Evolutionary conservation across 495 filamentous ascomycete genomes (phyloP).

Genomic region (Hypoxylon rickii): DNA sequence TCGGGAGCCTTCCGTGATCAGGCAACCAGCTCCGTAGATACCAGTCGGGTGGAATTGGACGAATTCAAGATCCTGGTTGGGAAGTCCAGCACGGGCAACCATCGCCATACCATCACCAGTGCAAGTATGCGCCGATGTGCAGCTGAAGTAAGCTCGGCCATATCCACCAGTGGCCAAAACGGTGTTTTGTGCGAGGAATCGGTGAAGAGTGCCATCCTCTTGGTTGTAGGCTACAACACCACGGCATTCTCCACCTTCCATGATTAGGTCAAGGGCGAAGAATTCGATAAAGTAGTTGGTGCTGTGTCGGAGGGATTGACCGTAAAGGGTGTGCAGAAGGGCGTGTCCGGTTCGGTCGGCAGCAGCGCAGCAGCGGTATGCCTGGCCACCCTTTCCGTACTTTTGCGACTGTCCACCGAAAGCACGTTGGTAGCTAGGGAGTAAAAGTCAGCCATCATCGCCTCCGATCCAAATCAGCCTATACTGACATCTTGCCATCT

Average conservation of each 20-base stretch:
- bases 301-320: constrained; percentile 94
- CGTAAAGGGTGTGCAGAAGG: constrained; percentile 95
- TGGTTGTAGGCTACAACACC: constrained; percentile 97
- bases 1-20: constrained; percentile 98
- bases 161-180: constrained; percentile 96
- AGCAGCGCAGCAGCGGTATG: constrained; percentile 93
- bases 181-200: constrained; percentile 94
- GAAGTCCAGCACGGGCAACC: constrained; percentile 95
- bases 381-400: constrained; percentile 93
- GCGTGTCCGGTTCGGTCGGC: constrained; percentile 96
- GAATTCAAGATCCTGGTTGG: constrained; percentile 99
- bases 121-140: constrained; percentile 96
- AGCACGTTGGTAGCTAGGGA: constrained; percentile 82
- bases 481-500: constrained; percentile 82
- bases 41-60: constrained; percentile 99
- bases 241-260: constrained; percentile 94
- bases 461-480: neutral
- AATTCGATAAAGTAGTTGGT: constrained; percentile 99
- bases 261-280: constrained; percentile 93
- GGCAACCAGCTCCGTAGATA: constrained; percentile 97
- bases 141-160: constrained; percentile 95
- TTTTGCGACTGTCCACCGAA: constrained; percentile 97
- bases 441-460: constrained; percentile 14
- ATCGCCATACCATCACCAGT: constrained; percentile 99
- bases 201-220: constrained; percentile 95